Evolutionary conservation across 345 rosid genomes (phyloP).

Genomic region (Camelina neglecta): DNA sequence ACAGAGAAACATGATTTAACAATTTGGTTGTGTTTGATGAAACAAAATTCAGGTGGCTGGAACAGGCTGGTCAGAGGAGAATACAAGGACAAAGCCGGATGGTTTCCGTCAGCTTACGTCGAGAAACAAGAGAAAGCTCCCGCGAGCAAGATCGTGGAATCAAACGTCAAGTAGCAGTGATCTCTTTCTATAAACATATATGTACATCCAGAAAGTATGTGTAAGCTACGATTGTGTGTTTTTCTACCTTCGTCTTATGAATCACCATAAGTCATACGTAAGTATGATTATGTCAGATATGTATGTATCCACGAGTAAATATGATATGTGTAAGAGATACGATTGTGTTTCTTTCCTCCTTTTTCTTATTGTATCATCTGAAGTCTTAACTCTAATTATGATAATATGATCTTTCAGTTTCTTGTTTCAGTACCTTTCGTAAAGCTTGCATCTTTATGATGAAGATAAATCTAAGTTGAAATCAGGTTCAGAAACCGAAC

Average conservation of each 20-base stretch:
- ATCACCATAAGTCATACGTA: background rate
- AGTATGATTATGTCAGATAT: background rate
- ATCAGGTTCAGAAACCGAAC: background rate
- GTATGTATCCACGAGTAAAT: slow-evolving; percentile 25
- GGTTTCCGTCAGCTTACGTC: slow-evolving; percentile 93
- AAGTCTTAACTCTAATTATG: slow-evolving; percentile 1
- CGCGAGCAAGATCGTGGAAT: slow-evolving; percentile 52
- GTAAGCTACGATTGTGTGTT: background rate
- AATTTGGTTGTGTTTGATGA: slow-evolving; percentile 1
- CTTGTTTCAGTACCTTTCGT: background rate
- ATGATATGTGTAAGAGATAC: slow-evolving; percentile 28
- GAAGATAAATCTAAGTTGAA: background rate
- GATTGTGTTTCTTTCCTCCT: slow-evolving; percentile 5
- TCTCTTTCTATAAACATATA: slow-evolving; percentile 14
- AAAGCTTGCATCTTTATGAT: background rate
- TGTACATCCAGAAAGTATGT: slow-evolving; percentile 1
- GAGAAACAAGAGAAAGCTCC: slow-evolving; percentile 70
- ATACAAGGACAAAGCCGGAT: slow-evolving; percentile 77
- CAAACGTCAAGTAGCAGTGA: slow-evolving; percentile 36
- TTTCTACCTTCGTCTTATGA: background rate
- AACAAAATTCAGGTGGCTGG: slow-evolving; percentile 61
- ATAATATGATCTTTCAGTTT: slow-evolving; percentile 9
- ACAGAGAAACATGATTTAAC: background rate
- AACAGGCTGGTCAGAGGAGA: slow-evolving; percentile 98
- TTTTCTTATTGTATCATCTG: background rate